Conservation (phyloP, 345 rosid species). For the Gossypium sturtianum region DNA sequence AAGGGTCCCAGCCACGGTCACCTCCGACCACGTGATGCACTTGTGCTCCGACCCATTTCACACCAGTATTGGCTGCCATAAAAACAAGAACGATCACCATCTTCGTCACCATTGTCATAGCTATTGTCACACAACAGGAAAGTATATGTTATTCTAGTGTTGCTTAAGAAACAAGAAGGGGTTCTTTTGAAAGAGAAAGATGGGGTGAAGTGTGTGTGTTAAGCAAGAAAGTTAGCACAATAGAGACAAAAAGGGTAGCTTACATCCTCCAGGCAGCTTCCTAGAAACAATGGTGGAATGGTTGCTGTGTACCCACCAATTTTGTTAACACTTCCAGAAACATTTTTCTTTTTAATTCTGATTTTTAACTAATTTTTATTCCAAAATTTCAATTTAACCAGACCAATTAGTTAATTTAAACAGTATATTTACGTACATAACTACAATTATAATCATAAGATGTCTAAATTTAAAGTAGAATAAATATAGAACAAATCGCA, state of each 20-base stretch:
- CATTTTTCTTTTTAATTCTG: no score
- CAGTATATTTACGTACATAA: no score
- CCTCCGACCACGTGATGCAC: constrained; percentile 62
- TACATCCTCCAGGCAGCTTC: neutral
- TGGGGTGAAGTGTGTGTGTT: neutral
- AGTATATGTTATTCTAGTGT: neutral
- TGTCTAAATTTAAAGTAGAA: no score
- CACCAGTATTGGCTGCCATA: constrained; percentile 16
- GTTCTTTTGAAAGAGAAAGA: neutral
- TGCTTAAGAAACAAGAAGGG: neutral
- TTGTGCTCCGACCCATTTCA: constrained; percentile 30
- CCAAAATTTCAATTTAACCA: no score
- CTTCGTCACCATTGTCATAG: neutral
- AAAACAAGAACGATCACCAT: constrained; percentile 2
- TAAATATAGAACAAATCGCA: no score
- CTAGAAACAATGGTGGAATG: neutral
- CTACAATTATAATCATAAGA: no score
- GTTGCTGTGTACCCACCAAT: neutral
- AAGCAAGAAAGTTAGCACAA: neutral
- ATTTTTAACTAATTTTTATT: no score
- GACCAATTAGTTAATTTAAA: no score
- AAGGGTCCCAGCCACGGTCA: constrained; percentile 63
- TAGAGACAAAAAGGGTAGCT: neutral
- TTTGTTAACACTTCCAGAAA: no score
- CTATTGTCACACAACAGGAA: constrained; percentile 4